phyloP scores from a whole-genome alignment of 2,329 filamentous ascomycete species.

The Colletotrichum navitas region DNA sequence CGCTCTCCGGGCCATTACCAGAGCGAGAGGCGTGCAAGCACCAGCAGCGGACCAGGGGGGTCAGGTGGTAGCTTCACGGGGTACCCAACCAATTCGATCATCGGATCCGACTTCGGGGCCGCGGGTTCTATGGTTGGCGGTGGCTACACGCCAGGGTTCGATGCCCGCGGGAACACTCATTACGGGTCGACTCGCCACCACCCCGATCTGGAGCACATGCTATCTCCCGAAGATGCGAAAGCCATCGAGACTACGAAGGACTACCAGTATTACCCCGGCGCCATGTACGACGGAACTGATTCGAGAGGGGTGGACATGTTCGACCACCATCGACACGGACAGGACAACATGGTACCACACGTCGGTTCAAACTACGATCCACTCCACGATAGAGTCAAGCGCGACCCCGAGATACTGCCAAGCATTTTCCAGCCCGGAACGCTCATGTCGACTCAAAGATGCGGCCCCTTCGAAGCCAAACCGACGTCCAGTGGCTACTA shows the following conservation, averaged over 20 bases:
- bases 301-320: slow-evolving; percentile 64
- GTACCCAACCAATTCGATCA: slow-evolving; percentile 55
- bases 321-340: slow-evolving; percentile 52
- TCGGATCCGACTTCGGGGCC: slow-evolving; percentile 55
- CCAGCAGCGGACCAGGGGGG: slow-evolving; percentile 76
- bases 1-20: slow-evolving; percentile 86
- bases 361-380: slow-evolving; percentile 49
- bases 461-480: slow-evolving; percentile 67
- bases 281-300: slow-evolving; percentile 62
- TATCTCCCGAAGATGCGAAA: slow-evolving; percentile 66
- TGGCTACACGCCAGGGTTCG: slow-evolving; percentile 55
- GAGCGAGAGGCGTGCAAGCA: slow-evolving; percentile 75
- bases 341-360: slow-evolving; percentile 52
- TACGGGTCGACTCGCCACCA: slow-evolving; percentile 59
- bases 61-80: slow-evolving; percentile 72
- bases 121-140: slow-evolving; percentile 56
- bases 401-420: slow-evolving; percentile 63
- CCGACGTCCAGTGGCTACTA: slow-evolving; percentile 65
- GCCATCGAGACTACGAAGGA: slow-evolving; percentile 61
- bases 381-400: slow-evolving; percentile 56
- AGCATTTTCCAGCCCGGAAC: slow-evolving; percentile 61
- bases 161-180: slow-evolving; percentile 54
- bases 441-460: slow-evolving; percentile 55
- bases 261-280: slow-evolving; percentile 67
- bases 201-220: slow-evolving; percentile 65